Evolutionary conservation across 1,284 basidiomycete species (phyloP), one percentile per base, ranked within the genome.

Genomic region (Waitea zeae): DNA sequence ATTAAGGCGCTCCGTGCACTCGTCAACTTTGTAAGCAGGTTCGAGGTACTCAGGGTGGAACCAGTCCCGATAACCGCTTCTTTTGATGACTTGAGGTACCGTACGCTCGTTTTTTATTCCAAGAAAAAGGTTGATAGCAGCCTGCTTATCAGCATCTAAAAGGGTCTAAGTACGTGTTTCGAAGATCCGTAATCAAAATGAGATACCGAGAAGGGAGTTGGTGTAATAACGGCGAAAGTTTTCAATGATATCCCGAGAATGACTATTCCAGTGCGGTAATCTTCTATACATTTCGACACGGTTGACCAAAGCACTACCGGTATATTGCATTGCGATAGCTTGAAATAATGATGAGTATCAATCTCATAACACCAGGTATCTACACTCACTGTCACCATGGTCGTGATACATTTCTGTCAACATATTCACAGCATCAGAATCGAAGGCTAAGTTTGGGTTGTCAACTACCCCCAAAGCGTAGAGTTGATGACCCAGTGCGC

Each of bases 351-450:
- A 9, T 11, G 12, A 13, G 4, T 11, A 12, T 14, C 11, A 15
- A 11, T 12, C 20, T 20, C 4, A 5, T 20, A 26, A 19, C n/a
- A 7, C 17, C 22, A 26, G 22, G 20, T 30, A 12, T n/a, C 12
- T 11, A 19, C 20, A 56, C 77, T 46, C 46, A 86, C 86, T 90
- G 46, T 95, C 89, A 1, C 89, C 88, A 46, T 92, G 87, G 51
- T 95, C 88, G 51, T 97, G 90, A 53, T 96, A 98, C 92, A 99
- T 97, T 56, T 97, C 90, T 0, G 92, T 98, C 44, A 99, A 53
- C 73, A 98, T 92, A 52, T 95, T 89, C 33, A 95, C 84, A 0
- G 89, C 90, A 51, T 96, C 93, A 7, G 84, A 92, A 46, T 96
- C 90, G 50, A 96, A 96, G 0, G 79, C 73, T 17, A 98, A 61